Percentiles rank a stretch among this genome's conserved stretches.
phyloP scores from a whole-genome alignment of 2,329 filamentous ascomycete genomes.

The Huntiella decipiens region DNA sequence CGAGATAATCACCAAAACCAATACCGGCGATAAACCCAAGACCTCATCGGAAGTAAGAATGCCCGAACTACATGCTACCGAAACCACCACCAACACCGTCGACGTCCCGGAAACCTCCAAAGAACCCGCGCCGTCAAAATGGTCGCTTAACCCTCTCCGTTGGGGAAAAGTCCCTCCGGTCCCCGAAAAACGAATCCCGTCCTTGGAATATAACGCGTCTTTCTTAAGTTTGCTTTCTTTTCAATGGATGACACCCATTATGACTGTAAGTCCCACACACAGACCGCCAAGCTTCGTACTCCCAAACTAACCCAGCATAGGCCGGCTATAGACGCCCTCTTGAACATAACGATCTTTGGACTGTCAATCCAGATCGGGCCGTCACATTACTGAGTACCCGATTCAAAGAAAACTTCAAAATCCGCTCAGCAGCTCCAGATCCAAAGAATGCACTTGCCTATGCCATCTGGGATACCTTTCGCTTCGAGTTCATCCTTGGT shows the following conservation, averaged over 20 bases:
- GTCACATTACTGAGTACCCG: slow-evolving; percentile 49
- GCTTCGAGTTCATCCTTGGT: slow-evolving; percentile 66
- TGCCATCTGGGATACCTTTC: slow-evolving; percentile 75
- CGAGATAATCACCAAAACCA: too few species aligned
- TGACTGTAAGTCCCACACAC: slow-evolving; percentile 39
- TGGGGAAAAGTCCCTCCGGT: slow-evolving; percentile 39
- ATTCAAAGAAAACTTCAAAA: slow-evolving; percentile 49
- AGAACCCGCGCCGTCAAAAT: not conserved
- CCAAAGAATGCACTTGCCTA: slow-evolving; percentile 40
- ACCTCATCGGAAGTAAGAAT: too few species aligned
- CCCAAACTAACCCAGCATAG: slow-evolving; percentile 20
- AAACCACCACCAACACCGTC: not conserved
- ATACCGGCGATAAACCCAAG: too few species aligned
- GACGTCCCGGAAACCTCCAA: slow-evolving; percentile 30
- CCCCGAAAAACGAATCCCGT: slow-evolving; percentile 33
- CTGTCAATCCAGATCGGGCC: slow-evolving; percentile 62
- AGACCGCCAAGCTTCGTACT: not conserved
- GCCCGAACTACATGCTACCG: too few species aligned
- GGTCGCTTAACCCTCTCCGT: slow-evolving; percentile 33
- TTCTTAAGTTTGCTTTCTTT: slow-evolving; percentile 65
- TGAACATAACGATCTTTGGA: slow-evolving; percentile 72
- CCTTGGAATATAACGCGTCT: slow-evolving; percentile 51
- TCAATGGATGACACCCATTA: slow-evolving; percentile 77
- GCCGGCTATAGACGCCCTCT: slow-evolving; percentile 71
- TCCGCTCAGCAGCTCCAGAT: slow-evolving; percentile 50